phyloP scores from a whole-genome alignment of 108 stramenopile genomes.

The Skeletonema marinoi region DNA sequence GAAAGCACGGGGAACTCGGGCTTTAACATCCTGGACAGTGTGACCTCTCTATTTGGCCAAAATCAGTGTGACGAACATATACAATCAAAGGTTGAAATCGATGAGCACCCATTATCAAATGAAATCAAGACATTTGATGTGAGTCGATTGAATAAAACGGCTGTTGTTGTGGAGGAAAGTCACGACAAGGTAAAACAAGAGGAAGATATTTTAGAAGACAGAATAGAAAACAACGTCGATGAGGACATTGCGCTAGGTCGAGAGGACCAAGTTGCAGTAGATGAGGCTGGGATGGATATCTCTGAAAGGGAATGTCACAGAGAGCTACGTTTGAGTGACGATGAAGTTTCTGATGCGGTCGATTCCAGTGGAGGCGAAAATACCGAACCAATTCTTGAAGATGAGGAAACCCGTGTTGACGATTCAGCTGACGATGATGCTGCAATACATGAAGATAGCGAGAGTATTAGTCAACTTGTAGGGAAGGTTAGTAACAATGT shows the following conservation, averaged over 20 bases:
- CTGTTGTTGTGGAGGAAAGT: background rate
- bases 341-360: background rate
- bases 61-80: background rate
- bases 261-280: background rate
- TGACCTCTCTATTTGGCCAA: slow-evolving; percentile 9
- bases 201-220: background rate
- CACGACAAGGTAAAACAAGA: background rate
- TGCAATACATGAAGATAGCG: background rate
- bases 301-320: too few species aligned
- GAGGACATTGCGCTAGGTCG: background rate
- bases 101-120: slow-evolving; percentile 10
- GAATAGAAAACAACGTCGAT: background rate
- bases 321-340: background rate
- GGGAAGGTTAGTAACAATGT: background rate
- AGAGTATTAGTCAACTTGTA: background rate
- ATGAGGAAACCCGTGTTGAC: background rate
- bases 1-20: background rate
- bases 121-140: slow-evolving; percentile 12
- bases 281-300: background rate
- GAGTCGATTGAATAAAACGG: slow-evolving; percentile 4
- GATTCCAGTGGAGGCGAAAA: background rate
- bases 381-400: background rate
- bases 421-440: background rate
- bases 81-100: background rate
- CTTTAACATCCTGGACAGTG: background rate